phyloP scores from a whole-genome alignment of 331 rosid species.

The Phaseolus coccineus region DNA sequence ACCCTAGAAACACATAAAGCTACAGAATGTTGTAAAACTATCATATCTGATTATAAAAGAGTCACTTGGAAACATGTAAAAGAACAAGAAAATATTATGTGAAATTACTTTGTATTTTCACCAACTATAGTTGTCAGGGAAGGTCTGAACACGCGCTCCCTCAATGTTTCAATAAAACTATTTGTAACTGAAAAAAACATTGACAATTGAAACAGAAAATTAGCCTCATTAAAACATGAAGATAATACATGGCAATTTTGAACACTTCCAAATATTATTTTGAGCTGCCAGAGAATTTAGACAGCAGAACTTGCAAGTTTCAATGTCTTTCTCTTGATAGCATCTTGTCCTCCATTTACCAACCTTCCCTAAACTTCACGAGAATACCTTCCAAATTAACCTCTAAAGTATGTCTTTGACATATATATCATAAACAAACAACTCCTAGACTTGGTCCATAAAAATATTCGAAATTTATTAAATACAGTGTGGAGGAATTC shows the following conservation, averaged over 20 bases:
- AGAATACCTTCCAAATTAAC: constrained; percentile 6
- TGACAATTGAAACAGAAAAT: constrained; percentile 27
- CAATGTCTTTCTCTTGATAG: neutral
- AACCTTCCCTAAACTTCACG: constrained; percentile 8
- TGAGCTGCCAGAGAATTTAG: constrained; percentile 32
- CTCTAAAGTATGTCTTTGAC: constrained; percentile 12
- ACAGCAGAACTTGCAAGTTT: constrained; percentile 14
- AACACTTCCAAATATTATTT: constrained; percentile 20
- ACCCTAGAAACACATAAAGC: constrained; percentile 74
- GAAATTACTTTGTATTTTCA: constrained; percentile 76
- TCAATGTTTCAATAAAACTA: constrained; percentile 82
- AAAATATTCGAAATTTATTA: neutral
- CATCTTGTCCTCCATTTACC: constrained; percentile 8
- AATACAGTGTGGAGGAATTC: constrained; percentile 2
- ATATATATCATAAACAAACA: constrained; percentile 11
- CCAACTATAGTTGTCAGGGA: constrained; percentile 76
- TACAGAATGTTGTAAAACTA: constrained; percentile 57
- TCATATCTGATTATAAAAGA: constrained; percentile 11
- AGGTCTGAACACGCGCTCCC: constrained; percentile 95
- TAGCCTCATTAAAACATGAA: constrained; percentile 40
- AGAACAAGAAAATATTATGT: constrained; percentile 33
- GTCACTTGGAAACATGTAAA: constrained; percentile 36
- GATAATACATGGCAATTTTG: constrained; percentile 9
- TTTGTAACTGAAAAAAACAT: constrained; percentile 66
- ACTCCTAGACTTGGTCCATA: constrained; percentile 1